Evolutionary conservation across 345 rosid genomes (phyloP).

Genomic region (Limnanthes douglasii): DNA sequence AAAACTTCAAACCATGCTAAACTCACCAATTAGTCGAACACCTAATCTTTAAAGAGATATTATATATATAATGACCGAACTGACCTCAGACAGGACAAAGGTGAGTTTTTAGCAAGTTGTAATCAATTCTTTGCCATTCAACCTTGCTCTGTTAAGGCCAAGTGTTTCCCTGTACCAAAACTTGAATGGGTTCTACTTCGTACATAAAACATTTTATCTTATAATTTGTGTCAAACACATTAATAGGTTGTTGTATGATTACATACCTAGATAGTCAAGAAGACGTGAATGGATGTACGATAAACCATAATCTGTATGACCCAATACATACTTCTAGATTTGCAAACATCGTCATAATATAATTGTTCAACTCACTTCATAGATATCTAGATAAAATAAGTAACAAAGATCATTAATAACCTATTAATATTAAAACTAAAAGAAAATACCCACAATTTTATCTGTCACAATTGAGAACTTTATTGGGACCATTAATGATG

Average conservation of each 20-base stretch:
- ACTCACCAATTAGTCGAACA: too few relatives aligned
- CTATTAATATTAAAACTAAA: background rate
- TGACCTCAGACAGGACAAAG: conserved; percentile 73
- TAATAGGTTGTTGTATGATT: conserved; percentile 1
- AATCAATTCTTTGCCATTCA: conserved; percentile 73
- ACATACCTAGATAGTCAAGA: conserved; percentile 72
- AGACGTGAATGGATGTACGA: conserved; percentile 78
- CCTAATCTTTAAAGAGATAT: too few relatives aligned
- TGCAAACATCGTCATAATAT: conserved; percentile 36
- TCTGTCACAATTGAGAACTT: conserved; percentile 88
- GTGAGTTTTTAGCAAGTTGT: conserved; percentile 66
- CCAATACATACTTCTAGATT: conserved; percentile 97
- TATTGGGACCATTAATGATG: conserved; percentile 85
- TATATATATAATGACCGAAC: too few relatives aligned
- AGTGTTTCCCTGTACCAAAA: conserved; percentile 50
- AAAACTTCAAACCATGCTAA: too few relatives aligned
- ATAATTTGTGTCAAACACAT: too few relatives aligned
- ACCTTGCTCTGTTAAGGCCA: conserved; percentile 86
- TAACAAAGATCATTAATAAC: too few relatives aligned
- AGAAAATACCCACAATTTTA: conserved; percentile 47
- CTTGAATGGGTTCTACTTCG: conserved; percentile 3
- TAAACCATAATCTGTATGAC: conserved; percentile 86
- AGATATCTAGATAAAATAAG: too few relatives aligned
- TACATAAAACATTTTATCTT: background rate
- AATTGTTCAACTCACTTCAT: background rate